phyloP scores from a whole-genome alignment of 108 stramenopile species.

The Stephanodiscus minutulus region DNA sequence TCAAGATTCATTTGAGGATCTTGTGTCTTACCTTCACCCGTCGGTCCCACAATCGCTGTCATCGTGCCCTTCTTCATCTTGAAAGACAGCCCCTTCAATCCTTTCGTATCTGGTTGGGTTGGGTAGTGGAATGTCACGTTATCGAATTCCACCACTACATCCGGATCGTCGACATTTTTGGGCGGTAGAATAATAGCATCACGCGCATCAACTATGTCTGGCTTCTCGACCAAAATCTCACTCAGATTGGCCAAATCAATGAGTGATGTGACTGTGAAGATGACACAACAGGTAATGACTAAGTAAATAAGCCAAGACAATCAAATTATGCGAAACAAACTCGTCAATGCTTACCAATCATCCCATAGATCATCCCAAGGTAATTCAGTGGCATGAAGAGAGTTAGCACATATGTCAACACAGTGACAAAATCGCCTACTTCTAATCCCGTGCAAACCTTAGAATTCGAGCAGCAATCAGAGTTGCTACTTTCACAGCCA shows the following conservation, averaged over 20 bases:
- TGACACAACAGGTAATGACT: background rate
- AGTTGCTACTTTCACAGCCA: constrained; percentile 64
- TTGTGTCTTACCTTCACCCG: constrained; percentile 48
- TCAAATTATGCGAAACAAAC: background rate
- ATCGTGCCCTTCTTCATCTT: constrained; percentile 92
- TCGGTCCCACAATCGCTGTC: constrained; percentile 95
- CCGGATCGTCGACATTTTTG: constrained; percentile 58
- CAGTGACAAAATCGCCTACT: constrained; percentile 94
- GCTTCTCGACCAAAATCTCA: constrained; percentile 88
- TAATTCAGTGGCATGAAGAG: constrained; percentile 96
- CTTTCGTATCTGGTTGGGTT: constrained; percentile 74
- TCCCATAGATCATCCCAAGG: constrained; percentile 90
- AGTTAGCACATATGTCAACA: constrained; percentile 87
- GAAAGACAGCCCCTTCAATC: constrained; percentile 89
- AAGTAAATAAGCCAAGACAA: background rate
- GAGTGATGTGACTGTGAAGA: constrained; percentile 73
- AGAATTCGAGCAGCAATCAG: constrained; percentile 68
- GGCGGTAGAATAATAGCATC: constrained; percentile 71
- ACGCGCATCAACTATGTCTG: constrained; percentile 86
- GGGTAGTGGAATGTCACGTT: constrained; percentile 95
- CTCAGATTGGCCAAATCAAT: constrained; percentile 92
- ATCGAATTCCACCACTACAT: constrained; percentile 91
- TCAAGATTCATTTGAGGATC: background rate
- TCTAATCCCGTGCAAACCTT: constrained; percentile 78
- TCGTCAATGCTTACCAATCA: constrained; percentile 39